Evolutionary conservation across 78 protist species (phyloP).

Genomic region (Chrysochromulina parva): DNA sequence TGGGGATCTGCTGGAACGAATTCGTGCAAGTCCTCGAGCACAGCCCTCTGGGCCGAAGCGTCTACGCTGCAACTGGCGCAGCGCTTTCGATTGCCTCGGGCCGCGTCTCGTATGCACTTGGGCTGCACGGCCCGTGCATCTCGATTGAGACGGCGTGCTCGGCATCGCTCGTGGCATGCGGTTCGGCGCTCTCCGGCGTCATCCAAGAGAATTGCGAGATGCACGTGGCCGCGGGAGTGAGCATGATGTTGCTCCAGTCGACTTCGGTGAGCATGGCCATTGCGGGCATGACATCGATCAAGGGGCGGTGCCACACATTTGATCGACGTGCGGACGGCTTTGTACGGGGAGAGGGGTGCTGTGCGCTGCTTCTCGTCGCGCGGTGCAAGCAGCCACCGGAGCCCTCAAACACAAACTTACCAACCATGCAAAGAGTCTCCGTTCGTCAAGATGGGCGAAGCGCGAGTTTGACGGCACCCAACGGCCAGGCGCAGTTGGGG

Average conservation of each 20-base stretch:
- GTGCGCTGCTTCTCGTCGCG: conserved; percentile 34
- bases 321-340: conserved; percentile 82
- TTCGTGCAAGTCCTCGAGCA: not conserved
- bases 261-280: conserved; percentile 20
- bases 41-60: not conserved
- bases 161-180: conserved; percentile 76
- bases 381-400: too few relatives aligned
- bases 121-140: conserved; percentile 78
- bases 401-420: too few relatives aligned
- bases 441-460: too few relatives aligned
- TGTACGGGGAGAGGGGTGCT: conserved; percentile 82
- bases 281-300: conserved; percentile 56
- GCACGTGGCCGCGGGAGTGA: not conserved
- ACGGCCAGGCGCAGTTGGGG: too few relatives aligned
- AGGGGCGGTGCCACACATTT: conserved; percentile 72
- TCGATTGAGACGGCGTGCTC: conserved; percentile 89
- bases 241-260: not conserved
- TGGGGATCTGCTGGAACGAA: not conserved
- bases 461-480: too few relatives aligned
- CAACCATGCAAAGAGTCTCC: too few relatives aligned
- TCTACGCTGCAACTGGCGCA: not conserved
- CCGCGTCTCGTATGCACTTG: conserved; percentile 73
- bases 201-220: not conserved
- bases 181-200: conserved; percentile 39
- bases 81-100: conserved; percentile 19